A percentile compares a stretch with the other conserved stretches of the same genome.
Evolutionary conservation across 2,329 filamentous ascomycete species (phyloP).

Genomic region (Diaporthe batatas): DNA sequence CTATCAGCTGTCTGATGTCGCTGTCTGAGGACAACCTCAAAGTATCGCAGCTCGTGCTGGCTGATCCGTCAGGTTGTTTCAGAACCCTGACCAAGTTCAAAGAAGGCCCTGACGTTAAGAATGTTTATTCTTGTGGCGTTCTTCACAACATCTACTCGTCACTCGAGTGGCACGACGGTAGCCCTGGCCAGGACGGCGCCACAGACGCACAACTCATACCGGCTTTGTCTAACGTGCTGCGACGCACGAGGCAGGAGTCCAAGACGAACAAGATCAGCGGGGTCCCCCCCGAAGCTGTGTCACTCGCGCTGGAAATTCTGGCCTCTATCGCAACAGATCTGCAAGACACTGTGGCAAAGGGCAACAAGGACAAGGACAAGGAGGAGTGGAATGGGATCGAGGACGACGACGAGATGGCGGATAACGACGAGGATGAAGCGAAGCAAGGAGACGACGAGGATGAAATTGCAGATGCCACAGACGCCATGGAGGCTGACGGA

Average conservation of each 20-base stretch:
- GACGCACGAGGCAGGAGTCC: slow-evolving; percentile 49
- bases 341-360: slow-evolving; percentile 63
- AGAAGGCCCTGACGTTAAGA: slow-evolving; percentile 60
- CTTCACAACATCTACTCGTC: slow-evolving; percentile 73
- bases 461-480: slow-evolving; percentile 41
- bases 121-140: slow-evolving; percentile 70
- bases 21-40: slow-evolving; percentile 71
- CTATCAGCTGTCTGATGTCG: slow-evolving; percentile 67
- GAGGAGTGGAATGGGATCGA: slow-evolving; percentile 57
- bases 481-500: slow-evolving; percentile 52
- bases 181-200: slow-evolving; percentile 60
- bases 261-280: slow-evolving; percentile 49
- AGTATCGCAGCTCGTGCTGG: slow-evolving; percentile 66
- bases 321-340: slow-evolving; percentile 74
- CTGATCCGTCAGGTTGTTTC: slow-evolving; percentile 63
- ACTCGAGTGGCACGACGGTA: slow-evolving; percentile 66
- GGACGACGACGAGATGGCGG: slow-evolving; percentile 56
- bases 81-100: slow-evolving; percentile 64
- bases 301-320: slow-evolving; percentile 71
- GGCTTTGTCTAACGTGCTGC: slow-evolving; percentile 56
- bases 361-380: slow-evolving; percentile 54
- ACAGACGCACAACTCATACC: slow-evolving; percentile 66
- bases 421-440: slow-evolving; percentile 47
- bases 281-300: slow-evolving; percentile 60
- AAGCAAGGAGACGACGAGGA: slow-evolving; percentile 38